A percentile compares a stretch with the other conserved stretches of the same genome.
Evolutionary conservation across 2,329 filamentous ascomycete genomes (phyloP).

Genomic region (Pseudopithomyces maydicus): DNA sequence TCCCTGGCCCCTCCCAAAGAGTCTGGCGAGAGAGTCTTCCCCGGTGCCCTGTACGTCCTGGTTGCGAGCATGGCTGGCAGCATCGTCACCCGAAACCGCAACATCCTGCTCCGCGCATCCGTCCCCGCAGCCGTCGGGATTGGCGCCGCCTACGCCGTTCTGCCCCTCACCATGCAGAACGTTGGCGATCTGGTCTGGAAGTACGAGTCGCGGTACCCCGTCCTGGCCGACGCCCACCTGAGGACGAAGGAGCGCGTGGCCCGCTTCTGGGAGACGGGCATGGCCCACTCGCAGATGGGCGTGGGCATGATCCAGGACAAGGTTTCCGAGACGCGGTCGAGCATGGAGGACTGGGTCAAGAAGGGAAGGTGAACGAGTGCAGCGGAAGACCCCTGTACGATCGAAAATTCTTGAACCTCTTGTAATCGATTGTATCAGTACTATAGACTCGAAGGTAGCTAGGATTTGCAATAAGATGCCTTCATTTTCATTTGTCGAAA

Average conservation of each 20-base stretch:
- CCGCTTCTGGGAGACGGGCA: slow-evolving; percentile 73
- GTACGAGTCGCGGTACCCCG: slow-evolving; percentile 89
- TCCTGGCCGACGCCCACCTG: slow-evolving; percentile 80
- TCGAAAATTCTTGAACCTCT: neutral
- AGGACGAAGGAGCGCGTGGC: slow-evolving; percentile 70
- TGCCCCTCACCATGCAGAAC: slow-evolving; percentile 91
- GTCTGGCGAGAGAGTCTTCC: slow-evolving; percentile 86
- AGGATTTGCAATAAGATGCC: neutral
- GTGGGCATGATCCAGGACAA: slow-evolving; percentile 78
- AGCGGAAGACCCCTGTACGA: neutral
- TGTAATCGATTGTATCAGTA: slow-evolving; percentile 9
- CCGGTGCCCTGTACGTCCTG: slow-evolving; percentile 87
- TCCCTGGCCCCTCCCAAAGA: slow-evolving; percentile 85
- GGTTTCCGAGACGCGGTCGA: slow-evolving; percentile 75
- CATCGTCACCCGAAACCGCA: slow-evolving; percentile 87
- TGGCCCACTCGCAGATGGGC: slow-evolving; percentile 73
- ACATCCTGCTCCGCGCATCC: slow-evolving; percentile 76
- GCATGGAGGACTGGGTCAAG: slow-evolving; percentile 86
- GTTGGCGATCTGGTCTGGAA: slow-evolving; percentile 84
- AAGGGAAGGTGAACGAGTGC: slow-evolving; percentile 72
- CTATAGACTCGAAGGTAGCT: neutral
- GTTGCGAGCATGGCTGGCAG: slow-evolving; percentile 94
- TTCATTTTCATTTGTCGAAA: neutral
- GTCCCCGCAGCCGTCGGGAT: slow-evolving; percentile 81
- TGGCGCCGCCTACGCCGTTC: slow-evolving; percentile 79